Evolutionary conservation across 164 flowering plant genomes (phyloP).

Genomic region (Saururus chinensis): DNA sequence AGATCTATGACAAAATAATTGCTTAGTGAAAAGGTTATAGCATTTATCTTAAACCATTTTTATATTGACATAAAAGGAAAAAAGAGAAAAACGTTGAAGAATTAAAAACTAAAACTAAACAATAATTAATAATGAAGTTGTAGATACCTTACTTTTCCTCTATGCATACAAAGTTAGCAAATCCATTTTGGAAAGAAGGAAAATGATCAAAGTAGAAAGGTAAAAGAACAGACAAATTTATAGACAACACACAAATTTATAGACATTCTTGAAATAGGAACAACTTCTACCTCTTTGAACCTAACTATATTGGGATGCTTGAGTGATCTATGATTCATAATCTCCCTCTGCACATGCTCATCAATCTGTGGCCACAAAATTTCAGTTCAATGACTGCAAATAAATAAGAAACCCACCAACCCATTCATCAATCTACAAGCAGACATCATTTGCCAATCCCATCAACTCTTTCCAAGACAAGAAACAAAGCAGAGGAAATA

Average conservation of each 20-base stretch:
- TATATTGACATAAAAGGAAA: not conserved
- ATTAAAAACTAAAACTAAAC: not conserved
- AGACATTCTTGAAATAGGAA: not conserved
- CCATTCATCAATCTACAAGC: too few relatives aligned
- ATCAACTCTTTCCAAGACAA: not conserved
- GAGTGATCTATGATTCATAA: constrained; percentile 74
- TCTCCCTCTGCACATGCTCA: constrained; percentile 78
- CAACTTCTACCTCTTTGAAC: constrained; percentile 54
- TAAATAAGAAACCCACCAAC: too few relatives aligned
- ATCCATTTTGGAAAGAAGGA: too few relatives aligned
- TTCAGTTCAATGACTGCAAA: not conserved
- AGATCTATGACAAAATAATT: too few relatives aligned
- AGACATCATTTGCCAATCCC: too few relatives aligned
- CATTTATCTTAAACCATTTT: too few relatives aligned
- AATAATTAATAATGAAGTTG: not conserved
- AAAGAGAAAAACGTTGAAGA: not conserved
- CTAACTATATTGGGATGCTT: constrained; percentile 65
- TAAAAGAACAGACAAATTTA: too few relatives aligned
- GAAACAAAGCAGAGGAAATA: not conserved
- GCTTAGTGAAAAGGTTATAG: too few relatives aligned
- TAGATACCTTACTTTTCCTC: too few relatives aligned
- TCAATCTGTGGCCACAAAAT: constrained; percentile 42
- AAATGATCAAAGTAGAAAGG: too few relatives aligned
- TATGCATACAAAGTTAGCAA: too few relatives aligned
- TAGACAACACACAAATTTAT: too few relatives aligned